Percentiles rank a stretch among this genome's conserved stretches.
phyloP scores from a whole-genome alignment of 2,329 filamentous ascomycete genomes.

The Aspergillus floridensis region DNA sequence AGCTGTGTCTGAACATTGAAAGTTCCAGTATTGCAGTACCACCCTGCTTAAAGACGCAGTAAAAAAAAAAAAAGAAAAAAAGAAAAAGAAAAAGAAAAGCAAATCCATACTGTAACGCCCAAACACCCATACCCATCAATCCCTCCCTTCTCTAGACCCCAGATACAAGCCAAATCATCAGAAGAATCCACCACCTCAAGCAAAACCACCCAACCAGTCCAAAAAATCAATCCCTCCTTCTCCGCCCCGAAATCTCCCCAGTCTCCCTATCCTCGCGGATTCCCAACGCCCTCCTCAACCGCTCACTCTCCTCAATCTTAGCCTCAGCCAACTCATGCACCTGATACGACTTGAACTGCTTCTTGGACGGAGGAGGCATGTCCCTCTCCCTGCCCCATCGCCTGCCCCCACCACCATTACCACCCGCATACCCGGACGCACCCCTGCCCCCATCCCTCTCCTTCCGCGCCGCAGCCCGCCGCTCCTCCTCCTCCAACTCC shows the following conservation, averaged over 20 bases:
- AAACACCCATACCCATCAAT: constrained; percentile 7
- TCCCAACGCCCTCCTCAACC: constrained; percentile 78
- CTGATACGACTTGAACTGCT: constrained; percentile 80
- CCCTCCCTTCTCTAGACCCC: background rate
- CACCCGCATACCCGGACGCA: background rate
- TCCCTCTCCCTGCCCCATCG: constrained; percentile 23
- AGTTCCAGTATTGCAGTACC: background rate
- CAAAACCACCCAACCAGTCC: background rate
- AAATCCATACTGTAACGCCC: background rate
- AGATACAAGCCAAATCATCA: too few relatives aligned
- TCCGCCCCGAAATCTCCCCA: constrained; percentile 56
- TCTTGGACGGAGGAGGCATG: constrained; percentile 29
- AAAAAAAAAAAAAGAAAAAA: background rate
- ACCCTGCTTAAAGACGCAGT: too few relatives aligned
- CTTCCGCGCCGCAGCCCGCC: constrained; percentile 14
- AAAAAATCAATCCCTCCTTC: constrained; percentile 5
- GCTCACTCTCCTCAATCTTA: constrained; percentile 93
- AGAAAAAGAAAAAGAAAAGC: background rate
- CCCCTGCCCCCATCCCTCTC: constrained; percentile 18
- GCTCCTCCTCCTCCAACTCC: constrained; percentile 52
- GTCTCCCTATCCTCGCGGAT: constrained; percentile 84
- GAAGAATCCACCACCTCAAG: background rate
- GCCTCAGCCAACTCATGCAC: constrained; percentile 95
- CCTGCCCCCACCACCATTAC: constrained; percentile 18
- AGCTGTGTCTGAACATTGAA: background rate